Evolutionary conservation across 1,139 yeast species (phyloP), one percentile per base, ranked within the genome.

Genomic region (Pichia sp.): DNA sequence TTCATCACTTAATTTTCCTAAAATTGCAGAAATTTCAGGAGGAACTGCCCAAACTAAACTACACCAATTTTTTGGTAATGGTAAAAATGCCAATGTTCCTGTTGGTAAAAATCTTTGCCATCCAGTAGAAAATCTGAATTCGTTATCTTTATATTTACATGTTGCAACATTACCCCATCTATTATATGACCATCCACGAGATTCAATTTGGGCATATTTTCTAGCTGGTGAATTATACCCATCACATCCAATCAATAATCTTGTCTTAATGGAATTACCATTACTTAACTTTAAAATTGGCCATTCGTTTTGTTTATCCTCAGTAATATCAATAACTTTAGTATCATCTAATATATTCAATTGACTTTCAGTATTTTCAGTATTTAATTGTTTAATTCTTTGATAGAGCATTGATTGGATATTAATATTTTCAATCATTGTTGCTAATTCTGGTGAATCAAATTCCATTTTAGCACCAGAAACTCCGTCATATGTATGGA

Each of bases 201-300:
- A 80, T 61, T 82, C 82, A 49, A 94, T 88, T 2, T 79, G 81
- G 0, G 97, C 85, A 62, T 78, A 90, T 55, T 78, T 74, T 42
- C 97, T 76, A 3, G 86, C 98, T 0, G 97, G 97, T 0, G 97
- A 89, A 66, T 90, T 88, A 64, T 82, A 88, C 0, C 99, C 99
- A 65, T 92, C 98, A 27, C 97, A 96, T 8, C 99, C 99, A 11
- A 90, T 80, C 36, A 92, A 72, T 29, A 92, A 71, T 52, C 97
- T 72, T 0, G 97, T 77, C 58, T 78, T 78, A 44, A 84, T 70
- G 18, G 63, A 58, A 18, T 76, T 75, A 1, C 96, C 97, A 53
- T 79, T 76, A 28, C 80, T 79, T 27, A 92, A 71, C 30, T 76
- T 73, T 3, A 92, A 81, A 6, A 81, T 65, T 0, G 97, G 97